Percentiles rank a stretch among this genome's conserved stretches.
Conservation (phyloP, 345 rosid genomes). For the Eucalyptus coolabah region DNA sequence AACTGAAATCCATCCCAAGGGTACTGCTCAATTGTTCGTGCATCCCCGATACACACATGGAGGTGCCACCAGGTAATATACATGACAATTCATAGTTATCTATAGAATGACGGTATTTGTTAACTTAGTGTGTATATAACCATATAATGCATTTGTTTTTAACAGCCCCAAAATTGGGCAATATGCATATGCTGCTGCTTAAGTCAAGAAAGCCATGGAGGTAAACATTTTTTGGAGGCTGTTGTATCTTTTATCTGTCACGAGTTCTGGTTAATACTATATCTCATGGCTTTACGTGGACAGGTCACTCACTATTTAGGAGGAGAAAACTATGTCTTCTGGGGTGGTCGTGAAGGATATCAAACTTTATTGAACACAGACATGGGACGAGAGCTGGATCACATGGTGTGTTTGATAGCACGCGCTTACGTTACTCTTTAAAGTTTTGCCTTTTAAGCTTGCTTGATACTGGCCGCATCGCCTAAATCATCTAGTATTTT, state of each 20-base stretch:
- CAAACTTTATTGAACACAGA: conserved; percentile 90
- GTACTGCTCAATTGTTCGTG: conserved; percentile 85
- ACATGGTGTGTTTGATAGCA: conserved; percentile 26
- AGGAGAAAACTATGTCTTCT: conserved; percentile 95
- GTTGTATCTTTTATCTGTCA: not conserved
- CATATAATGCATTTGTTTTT: not conserved
- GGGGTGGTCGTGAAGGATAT: conserved; percentile 99
- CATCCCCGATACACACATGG: conserved; percentile 98
- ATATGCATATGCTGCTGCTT: conserved; percentile 93
- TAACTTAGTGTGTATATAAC: not conserved
- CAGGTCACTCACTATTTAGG: conserved; percentile 88
- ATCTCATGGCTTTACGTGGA: not conserved
- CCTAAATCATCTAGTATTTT: not conserved
- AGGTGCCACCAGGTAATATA: conserved; percentile 70
- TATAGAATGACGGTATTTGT: not conserved
- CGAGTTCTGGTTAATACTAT: not conserved
- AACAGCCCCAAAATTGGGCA: conserved; percentile 63
- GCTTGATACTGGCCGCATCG: not conserved
- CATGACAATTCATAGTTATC: not conserved
- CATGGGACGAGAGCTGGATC: conserved; percentile 88
- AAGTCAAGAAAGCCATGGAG: conserved; percentile 94
- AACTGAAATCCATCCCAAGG: conserved; percentile 65
- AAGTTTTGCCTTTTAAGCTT: not conserved
- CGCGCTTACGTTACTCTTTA: not conserved
- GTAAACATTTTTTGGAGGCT: conserved; percentile 9